Evolutionary conservation across 257 asterid genomes (phyloP), one percentile per base, ranked within the genome.

Genomic region (Nicotiana tomentosiformis): DNA sequence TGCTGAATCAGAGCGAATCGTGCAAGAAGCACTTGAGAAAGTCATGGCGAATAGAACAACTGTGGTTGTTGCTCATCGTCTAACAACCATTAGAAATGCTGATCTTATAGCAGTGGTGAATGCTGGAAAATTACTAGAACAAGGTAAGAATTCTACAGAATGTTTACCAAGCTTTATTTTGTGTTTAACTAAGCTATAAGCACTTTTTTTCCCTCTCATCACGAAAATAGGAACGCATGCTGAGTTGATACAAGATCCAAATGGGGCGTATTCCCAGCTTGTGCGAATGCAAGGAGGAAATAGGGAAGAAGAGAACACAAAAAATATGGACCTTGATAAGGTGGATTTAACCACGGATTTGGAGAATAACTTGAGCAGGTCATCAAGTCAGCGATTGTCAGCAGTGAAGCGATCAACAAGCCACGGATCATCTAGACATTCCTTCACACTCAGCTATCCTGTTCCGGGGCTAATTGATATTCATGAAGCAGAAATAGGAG

Each of bases 31-130:
- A 53, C 93, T 94, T 10, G 98, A 94, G 61, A 93, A 89, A 70
- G 91, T 92, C 8, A 94, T 91, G 97, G 53, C 87, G 20, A 81
- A 93, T 77, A 82, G 97, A 82, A 94, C 97, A 7, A 94, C 98
- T 0, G 88, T 94, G 55, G 94, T 94, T 20, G 97, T 94, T 60
- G 98, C 98, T 4, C 98, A 94, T 85, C 96, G 97, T 39, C 81
- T 94, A 82, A 88, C 92, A 0, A 94, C 98, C 43, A 90, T 94
- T 30, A 89, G 95, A 79, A 91, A 93, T 74, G 97, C 98, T n/a
- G 93, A 94, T 84, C 90, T 93, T 46, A 93, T 93, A 33, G 97
- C 95, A 6, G 97, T 94, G 12, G 94, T 94, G 85, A 91, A 91
- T 55, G 83, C 81, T 14, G 97, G 97, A 43, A 91, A 90, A 83